Conservation (phyloP, 139 green algal species). For the Zygnema cylindricum region DNA sequence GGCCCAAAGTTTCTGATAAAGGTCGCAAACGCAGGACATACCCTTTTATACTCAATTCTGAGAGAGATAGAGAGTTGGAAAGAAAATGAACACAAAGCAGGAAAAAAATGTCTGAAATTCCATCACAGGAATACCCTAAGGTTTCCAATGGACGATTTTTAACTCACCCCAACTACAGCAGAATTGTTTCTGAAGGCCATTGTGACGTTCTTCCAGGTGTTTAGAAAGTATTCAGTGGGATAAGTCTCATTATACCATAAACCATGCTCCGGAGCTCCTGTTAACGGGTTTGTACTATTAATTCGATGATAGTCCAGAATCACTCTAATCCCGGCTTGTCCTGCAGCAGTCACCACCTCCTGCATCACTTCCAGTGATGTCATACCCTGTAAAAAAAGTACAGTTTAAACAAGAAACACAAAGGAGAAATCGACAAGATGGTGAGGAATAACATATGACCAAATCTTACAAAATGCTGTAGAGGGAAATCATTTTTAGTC, state of each 20-base stretch:
- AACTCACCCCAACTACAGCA: constrained; percentile 44
- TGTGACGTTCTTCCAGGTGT: constrained; percentile 39
- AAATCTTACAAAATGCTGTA: too few species aligned
- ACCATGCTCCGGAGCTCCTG: not conserved
- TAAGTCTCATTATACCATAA: constrained; percentile 29
- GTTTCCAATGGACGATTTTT: too few species aligned
- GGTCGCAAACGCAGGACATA: not conserved
- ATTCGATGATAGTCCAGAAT: constrained; percentile 35
- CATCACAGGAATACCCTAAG: too few species aligned
- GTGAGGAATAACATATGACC: not conserved
- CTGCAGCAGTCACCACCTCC: not conserved
- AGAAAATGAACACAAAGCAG: too few species aligned
- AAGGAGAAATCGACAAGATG: not conserved
- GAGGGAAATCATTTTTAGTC: not conserved
- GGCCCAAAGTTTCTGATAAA: not conserved
- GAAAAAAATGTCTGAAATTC: not conserved
- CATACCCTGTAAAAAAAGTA: constrained; percentile 10
- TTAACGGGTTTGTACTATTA: not conserved
- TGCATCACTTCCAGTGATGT: constrained; percentile 47
- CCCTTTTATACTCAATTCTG: not conserved
- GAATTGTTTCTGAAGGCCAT: not conserved
- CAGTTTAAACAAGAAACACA: not conserved
- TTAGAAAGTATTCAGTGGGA: constrained; percentile 10
- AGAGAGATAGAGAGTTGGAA: too few species aligned
- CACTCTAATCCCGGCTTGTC: constrained; percentile 3